These are phyloP conservation scores for Fraxinus albicans DNA, from an alignment of 305 asterid genomes.

Conservation along the genomic window DNA sequence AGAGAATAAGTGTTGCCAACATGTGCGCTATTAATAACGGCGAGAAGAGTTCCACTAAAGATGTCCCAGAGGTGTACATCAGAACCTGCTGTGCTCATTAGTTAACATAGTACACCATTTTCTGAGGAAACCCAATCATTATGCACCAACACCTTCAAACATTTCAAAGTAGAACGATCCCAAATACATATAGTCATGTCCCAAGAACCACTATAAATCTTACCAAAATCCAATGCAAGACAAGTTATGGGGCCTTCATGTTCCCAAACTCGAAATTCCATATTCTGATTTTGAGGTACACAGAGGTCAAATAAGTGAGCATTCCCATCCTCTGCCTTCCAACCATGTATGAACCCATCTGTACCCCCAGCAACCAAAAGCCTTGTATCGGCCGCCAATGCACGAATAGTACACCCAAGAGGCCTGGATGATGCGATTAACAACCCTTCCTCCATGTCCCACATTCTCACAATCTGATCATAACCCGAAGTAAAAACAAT, in stretches of 20 bases:
- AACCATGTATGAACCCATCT: conserved; percentile 87
- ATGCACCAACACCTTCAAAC: conserved; percentile 70
- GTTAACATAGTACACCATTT: no score
- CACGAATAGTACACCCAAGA: conserved; percentile 91
- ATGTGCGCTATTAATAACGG: conserved; percentile 45
- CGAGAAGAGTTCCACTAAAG: conserved; percentile 42
- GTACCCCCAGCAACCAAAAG: conserved; percentile 92
- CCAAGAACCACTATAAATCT: conserved; percentile 94
- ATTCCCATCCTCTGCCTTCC: conserved; percentile 76
- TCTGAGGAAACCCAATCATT: conserved; percentile 97
- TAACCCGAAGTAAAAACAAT: conserved; percentile 84
- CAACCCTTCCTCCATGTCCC: conserved; percentile 90
- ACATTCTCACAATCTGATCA: conserved; percentile 87
- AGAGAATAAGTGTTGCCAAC: conserved; percentile 61
- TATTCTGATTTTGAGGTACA: conserved; percentile 48
- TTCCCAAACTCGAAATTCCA: conserved; percentile 79
- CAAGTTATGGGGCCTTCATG: conserved; percentile 92
- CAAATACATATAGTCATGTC: conserved; percentile 87
- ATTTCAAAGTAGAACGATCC: conserved; percentile 69
- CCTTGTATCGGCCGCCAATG: conserved; percentile 79
- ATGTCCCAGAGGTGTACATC: conserved; percentile 78
- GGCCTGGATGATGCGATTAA: conserved; percentile 71
- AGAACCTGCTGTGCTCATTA: conserved; percentile 82
- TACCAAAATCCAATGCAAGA: conserved; percentile 69
- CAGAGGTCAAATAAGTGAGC: conserved; percentile 74